A percentile compares a stretch with the other conserved stretches of the same genome.
phyloP scores from a whole-genome alignment of 129 eudicot genomes.

The Pulicaria dysenterica region DNA sequence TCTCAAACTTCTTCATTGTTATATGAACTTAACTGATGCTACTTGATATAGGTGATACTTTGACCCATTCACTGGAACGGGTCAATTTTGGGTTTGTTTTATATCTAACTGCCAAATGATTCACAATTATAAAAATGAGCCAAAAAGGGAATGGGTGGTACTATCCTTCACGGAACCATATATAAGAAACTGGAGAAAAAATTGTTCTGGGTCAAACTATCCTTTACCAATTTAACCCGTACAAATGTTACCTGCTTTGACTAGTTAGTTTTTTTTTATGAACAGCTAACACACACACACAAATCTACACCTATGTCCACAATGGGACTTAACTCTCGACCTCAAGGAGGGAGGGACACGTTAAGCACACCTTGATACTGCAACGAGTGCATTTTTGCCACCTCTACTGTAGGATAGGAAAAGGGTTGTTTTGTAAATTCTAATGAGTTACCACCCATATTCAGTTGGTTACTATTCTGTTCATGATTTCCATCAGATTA shows the following conservation, averaged over 20 bases:
- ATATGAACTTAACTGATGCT: not conserved
- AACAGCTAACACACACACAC: no score
- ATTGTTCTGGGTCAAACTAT: not conserved
- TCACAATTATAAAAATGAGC: not conserved
- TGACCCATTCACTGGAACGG: not conserved
- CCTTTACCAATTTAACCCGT: not conserved
- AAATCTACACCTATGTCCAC: no score
- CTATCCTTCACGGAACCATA: no score
- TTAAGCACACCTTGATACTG: no score
- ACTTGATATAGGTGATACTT: not conserved
- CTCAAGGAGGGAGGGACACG: no score
- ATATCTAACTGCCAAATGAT: not conserved
- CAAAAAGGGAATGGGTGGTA: not conserved
- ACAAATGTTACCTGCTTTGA: not conserved
- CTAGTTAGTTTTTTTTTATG: no score
- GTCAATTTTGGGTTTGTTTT: conserved; percentile 9
- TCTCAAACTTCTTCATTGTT: not conserved
- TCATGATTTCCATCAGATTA: conserved; percentile 51
- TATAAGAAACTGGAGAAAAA: not conserved
- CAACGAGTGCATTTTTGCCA: not conserved
- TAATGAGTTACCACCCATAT: not conserved
- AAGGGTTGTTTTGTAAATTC: not conserved
- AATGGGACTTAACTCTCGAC: no score
- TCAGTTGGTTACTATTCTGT: not conserved
- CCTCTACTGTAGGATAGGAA: not conserved